These are phyloP conservation scores for Solanum megistacrolobum DNA, from an alignment of 257 asterid genomes.

Conservation along the genomic window DNA sequence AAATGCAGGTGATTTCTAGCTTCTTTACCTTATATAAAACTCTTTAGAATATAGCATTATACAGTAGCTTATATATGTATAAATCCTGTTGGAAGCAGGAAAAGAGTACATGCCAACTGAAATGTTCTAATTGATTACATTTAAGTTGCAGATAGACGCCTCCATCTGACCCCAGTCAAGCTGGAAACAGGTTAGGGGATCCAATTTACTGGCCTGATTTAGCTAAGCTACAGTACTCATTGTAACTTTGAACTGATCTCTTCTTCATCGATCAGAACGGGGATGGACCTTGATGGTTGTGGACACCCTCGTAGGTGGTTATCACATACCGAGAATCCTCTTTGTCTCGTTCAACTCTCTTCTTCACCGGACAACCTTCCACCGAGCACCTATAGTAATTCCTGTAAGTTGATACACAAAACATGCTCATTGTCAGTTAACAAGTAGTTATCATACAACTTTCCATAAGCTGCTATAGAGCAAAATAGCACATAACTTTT, in stretches of 20 bases:
- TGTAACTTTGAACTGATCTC: not conserved
- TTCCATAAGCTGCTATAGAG: not conserved
- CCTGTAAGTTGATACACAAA: conserved; percentile 34
- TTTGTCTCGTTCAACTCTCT: conserved; percentile 80
- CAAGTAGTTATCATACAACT: not conserved
- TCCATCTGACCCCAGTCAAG: not conserved
- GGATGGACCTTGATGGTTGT: conserved; percentile 62
- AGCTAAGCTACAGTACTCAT: not conserved
- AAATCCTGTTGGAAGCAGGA: not conserved
- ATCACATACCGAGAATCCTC: conserved; percentile 68
- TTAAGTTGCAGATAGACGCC: not conserved
- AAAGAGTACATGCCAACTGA: not conserved
- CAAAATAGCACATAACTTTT: not conserved
- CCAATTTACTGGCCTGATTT: not conserved
- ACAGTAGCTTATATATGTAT: not conserved
- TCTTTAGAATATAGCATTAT: not conserved
- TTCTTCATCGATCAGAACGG: conserved; percentile 16
- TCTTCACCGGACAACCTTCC: conserved; percentile 85
- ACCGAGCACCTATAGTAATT: conserved; percentile 75
- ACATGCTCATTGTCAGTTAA: not conserved
- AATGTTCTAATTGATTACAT: not conserved
- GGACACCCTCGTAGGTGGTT: conserved; percentile 83
- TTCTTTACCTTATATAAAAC: not conserved
- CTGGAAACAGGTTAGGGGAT: not conserved
- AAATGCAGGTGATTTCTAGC: not conserved